A percentile compares a stretch with the other conserved stretches of the same genome.
phyloP scores from a whole-genome alignment of 345 rosid genomes.

The Acer saccharum region DNA sequence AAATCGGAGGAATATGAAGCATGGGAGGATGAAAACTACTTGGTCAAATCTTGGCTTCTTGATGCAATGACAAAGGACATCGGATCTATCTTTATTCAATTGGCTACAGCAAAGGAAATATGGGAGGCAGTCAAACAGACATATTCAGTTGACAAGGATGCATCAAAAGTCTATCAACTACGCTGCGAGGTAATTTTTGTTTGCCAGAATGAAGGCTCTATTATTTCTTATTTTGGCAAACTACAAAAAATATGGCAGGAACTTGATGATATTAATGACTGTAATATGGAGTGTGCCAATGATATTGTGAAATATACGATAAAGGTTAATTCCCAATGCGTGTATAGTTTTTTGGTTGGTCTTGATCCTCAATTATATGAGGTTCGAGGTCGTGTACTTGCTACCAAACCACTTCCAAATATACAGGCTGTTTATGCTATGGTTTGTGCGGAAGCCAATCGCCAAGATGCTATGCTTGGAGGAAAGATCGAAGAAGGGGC shows the following conservation, averaged over 20 bases:
- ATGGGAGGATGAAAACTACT: background rate
- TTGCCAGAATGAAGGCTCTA: conserved; percentile 5
- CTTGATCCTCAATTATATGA: no score
- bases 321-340: background rate
- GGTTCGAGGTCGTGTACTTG: no score
- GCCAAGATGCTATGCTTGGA: no score
- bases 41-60: background rate
- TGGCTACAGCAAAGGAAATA: background rate
- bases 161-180: background rate
- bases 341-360: background rate
- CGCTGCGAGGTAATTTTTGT: background rate
- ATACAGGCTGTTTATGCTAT: no score
- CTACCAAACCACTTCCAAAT: no score
- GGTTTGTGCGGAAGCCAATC: no score
- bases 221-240: background rate
- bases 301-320: background rate
- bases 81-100: background rate
- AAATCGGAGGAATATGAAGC: background rate
- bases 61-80: background rate
- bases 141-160: background rate
- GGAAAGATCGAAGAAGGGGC: no score
- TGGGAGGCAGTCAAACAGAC: background rate
- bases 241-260: conserved; percentile 6
- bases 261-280: conserved; percentile 11
- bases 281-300: background rate